Conservation (phyloP, 495 filamentous ascomycete genomes). For the Cercophora sp. region DNA sequence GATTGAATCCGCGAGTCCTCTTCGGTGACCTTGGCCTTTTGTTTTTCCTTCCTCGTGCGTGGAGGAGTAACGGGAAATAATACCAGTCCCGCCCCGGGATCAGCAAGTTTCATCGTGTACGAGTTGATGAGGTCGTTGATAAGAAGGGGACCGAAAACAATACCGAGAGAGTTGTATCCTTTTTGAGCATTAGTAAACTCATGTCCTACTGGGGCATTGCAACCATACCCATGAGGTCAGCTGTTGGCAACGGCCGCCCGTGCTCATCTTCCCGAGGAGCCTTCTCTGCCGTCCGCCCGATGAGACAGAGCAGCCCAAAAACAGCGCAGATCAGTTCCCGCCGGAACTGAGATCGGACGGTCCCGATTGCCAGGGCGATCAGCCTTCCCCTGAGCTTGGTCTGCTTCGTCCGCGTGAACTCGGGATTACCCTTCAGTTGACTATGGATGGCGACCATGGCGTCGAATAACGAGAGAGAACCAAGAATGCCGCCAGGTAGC, state of each 20-base stretch:
- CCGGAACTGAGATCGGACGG: slow-evolving; percentile 53
- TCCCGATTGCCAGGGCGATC: slow-evolving; percentile 59
- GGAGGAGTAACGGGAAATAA: slow-evolving; percentile 33
- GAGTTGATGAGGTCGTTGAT: slow-evolving; percentile 52
- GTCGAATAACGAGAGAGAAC: slow-evolving; percentile 62
- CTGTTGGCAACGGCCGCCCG: slow-evolving; percentile 43
- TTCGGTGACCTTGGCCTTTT: slow-evolving; percentile 15
- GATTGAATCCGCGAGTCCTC: slow-evolving; percentile 11
- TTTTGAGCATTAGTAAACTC: too few species aligned
- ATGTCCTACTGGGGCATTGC: too few species aligned
- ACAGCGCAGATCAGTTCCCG: slow-evolving; percentile 62
- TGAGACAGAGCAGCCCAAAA: slow-evolving; percentile 56
- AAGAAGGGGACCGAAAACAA: slow-evolving; percentile 62
- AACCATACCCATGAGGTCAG: slow-evolving; percentile 58
- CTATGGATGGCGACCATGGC: slow-evolving; percentile 59
- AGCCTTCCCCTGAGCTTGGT: slow-evolving; percentile 54
- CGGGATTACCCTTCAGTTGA: slow-evolving; percentile 48
- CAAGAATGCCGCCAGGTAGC: slow-evolving; percentile 70
- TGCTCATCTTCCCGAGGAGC: slow-evolving; percentile 43
- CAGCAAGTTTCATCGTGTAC: slow-evolving; percentile 37
- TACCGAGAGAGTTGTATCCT: slow-evolving; percentile 58
- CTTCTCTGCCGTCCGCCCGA: slow-evolving; percentile 50
- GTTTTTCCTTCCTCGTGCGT: slow-evolving; percentile 37
- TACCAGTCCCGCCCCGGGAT: slow-evolving; percentile 35
- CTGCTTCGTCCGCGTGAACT: slow-evolving; percentile 45